Conservation (phyloP, 106 monocot species). For the Dactylorhiza incarnata region DNA sequence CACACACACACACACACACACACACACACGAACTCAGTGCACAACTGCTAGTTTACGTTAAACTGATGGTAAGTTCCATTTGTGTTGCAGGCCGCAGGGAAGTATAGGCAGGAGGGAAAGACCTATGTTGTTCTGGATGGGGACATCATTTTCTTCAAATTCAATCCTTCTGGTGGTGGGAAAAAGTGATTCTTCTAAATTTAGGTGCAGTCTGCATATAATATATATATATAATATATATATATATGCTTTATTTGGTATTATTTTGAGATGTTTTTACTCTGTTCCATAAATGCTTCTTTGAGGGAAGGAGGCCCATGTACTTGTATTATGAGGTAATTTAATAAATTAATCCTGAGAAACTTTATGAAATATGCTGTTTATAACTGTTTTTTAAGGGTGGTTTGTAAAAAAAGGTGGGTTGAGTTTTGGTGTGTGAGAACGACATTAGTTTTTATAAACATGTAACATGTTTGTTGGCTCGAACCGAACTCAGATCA, state of each 20-base stretch:
- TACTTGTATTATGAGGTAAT: neutral
- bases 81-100: constrained; percentile 74
- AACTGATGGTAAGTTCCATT: too few relatives aligned
- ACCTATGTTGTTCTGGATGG: constrained; percentile 92
- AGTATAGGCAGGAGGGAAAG: constrained; percentile 96
- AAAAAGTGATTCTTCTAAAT: constrained; percentile 49
- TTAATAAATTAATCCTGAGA: neutral
- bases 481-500: too few relatives aligned
- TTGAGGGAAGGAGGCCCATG: neutral
- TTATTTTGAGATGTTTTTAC: neutral
- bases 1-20: too few relatives aligned
- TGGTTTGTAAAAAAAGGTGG: too few relatives aligned
- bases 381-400: too few relatives aligned
- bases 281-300: neutral
- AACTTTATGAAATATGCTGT: neutral
- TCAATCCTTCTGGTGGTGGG: constrained; percentile 90
- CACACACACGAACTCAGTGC: too few relatives aligned
- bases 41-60: too few relatives aligned
- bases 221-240: neutral
- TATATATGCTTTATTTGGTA: neutral
- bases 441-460: too few relatives aligned
- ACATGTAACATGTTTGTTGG: too few relatives aligned
- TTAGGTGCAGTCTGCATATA: neutral
- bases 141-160: constrained; percentile 96
- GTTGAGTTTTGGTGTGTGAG: too few relatives aligned